Evolutionary conservation across 108 stramenopile genomes (phyloP).

Genomic region (Nitzschia sp.): DNA sequence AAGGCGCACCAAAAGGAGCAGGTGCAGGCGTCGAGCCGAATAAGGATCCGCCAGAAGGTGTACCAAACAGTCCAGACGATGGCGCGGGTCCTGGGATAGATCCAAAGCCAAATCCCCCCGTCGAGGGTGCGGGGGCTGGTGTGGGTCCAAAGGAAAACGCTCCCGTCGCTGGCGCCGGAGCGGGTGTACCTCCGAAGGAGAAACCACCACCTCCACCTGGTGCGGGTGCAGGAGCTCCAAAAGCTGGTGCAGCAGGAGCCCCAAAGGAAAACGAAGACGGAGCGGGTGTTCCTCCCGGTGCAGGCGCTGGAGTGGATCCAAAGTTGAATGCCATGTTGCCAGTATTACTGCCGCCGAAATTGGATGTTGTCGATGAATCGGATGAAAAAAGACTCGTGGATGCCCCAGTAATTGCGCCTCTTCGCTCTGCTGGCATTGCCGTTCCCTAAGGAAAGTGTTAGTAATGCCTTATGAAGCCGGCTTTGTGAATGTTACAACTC

Average conservation of each 20-base stretch:
- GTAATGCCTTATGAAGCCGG: too few species aligned
- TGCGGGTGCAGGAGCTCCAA: slow-evolving; percentile 51
- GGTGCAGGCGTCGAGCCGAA: slow-evolving; percentile 59
- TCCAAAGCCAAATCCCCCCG: slow-evolving; percentile 36
- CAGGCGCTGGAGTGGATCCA: slow-evolving; percentile 24
- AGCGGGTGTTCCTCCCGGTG: not conserved
- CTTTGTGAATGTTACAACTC: too few species aligned
- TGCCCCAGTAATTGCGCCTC: slow-evolving; percentile 32
- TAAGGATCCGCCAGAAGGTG: slow-evolving; percentile 59
- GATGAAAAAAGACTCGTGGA: not conserved
- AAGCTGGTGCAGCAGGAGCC: slow-evolving; percentile 29
- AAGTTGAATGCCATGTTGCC: slow-evolving; percentile 25
- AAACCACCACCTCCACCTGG: slow-evolving; percentile 23
- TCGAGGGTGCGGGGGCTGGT: slow-evolving; percentile 19
- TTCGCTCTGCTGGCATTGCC: slow-evolving; percentile 33
- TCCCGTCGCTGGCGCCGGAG: slow-evolving; percentile 50
- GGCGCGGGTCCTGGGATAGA: slow-evolving; percentile 50
- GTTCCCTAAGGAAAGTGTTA: not conserved
- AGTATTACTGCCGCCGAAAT: not conserved
- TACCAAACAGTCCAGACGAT: slow-evolving; percentile 41
- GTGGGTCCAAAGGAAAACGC: slow-evolving; percentile 43
- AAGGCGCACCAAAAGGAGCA: slow-evolving; percentile 41
- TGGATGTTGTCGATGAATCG: not conserved
- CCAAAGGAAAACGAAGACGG: slow-evolving; percentile 29
- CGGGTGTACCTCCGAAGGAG: slow-evolving; percentile 38